Base-by-base conservation (phyloP, 805 yeast species). In the Wickerhamiella azymoides region DNA sequence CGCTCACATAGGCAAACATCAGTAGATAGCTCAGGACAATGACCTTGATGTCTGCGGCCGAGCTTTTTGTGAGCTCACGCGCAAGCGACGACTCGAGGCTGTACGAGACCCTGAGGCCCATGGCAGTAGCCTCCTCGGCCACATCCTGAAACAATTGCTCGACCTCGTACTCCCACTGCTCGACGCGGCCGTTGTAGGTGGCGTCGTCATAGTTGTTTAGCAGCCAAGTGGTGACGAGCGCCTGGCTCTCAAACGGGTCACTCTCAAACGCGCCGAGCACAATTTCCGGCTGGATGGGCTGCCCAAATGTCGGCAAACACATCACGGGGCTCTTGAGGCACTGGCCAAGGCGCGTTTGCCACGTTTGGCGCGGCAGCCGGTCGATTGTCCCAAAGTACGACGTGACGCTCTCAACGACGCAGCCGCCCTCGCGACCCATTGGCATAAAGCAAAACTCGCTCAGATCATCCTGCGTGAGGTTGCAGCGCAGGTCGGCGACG, bases 221-320 rank as follows among this genome's bases (percentile, higher is more conserved):
- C 10, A 89, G 68, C 36, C 85, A 64, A 0, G 96, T 85, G 0
- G 83, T 72, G 1, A 84, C 81, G 40, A 89, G 71, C 0, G 97
- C 94, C 32, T 70, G 66, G 0, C 96, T 70, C 0, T 73, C 61
- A 19, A 81, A 59, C 4, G 48, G 43, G 17, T 48, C 43, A 5
- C 47, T 45, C 10, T 52, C 48, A 44, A 58, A 60, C 0, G 76
- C 77, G 14, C 89, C 88, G 61, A 89, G 84, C 3, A 89, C 59
- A 16, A 85, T 53, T 45, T 79, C 75, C 24, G 77, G 74, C 53
- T 78, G 80, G 50, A 89, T 66, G 0, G 97, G 97, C 59, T 86
- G 96, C 57, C 84, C 94, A 62, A 88, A 89, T 0, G 79, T 63
- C 0, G 98, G 97, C 35, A 89, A 65, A 58, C 98, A 89, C 51